Percentiles rank a stretch among this genome's conserved stretches.
Evolutionary conservation across 345 rosid species (phyloP).

Genomic region (Adansonia digitata): DNA sequence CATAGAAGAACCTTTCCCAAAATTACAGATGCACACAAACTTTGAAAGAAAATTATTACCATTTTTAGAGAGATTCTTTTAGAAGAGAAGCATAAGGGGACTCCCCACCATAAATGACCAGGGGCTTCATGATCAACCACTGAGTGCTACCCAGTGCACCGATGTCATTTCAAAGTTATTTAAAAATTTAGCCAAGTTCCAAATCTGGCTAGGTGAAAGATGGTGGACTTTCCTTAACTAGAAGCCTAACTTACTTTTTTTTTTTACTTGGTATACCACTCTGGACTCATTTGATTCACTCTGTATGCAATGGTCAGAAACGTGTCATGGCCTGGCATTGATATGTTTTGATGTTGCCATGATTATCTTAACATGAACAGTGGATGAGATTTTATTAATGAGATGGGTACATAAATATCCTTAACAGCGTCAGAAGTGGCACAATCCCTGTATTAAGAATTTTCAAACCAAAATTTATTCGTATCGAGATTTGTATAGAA

Average conservation of each 20-base stretch:
- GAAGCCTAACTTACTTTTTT: background rate
- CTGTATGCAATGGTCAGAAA: no score
- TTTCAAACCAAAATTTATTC: no score
- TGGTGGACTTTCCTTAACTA: background rate
- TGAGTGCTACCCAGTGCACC: background rate
- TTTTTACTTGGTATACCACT: background rate
- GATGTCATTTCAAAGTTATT: constrained; percentile 13
- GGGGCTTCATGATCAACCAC: background rate
- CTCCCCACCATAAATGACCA: constrained; percentile 13
- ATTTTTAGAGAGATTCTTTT: background rate
- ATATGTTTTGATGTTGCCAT: no score
- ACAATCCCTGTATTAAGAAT: no score
- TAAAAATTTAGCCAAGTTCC: constrained; percentile 1
- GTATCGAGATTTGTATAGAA: no score
- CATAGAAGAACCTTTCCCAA: constrained; percentile 17
- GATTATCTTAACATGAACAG: no score
- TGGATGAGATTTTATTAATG: no score
- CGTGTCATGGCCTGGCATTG: no score
- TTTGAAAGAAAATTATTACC: background rate
- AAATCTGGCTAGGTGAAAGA: background rate
- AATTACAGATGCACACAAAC: background rate
- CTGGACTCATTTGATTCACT: background rate
- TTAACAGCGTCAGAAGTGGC: no score
- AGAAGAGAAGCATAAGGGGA: constrained; percentile 4
- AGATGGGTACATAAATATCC: no score